Evolutionary conservation across 257 asterid genomes (phyloP), one percentile per base, ranked within the genome.

Genomic region (Primulina eburnea): DNA sequence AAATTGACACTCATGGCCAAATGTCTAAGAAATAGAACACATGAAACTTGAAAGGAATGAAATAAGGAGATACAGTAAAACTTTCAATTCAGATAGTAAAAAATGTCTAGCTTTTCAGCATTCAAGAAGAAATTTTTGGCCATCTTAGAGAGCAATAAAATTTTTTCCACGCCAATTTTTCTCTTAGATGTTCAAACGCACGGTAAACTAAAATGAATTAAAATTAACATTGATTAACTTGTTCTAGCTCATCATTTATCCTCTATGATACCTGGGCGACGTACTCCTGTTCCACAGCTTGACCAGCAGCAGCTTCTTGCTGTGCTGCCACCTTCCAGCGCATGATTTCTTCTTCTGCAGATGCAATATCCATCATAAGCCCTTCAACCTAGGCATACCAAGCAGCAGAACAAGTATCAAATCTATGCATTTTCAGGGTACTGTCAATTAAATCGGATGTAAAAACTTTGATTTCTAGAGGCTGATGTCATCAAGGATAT

Each of bases 221-320:
- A 71, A 56, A 8, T 65, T 62, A 57, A 64, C 55, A 66, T 20
- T 11, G n/a, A 32, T 16, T 70, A 64, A 66, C 69, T 21, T 6
- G 58, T 24, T 18, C 64, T 24, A 64, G 37, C 32, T 62, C 9
- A 32, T 52, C 40, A 55, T 37, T 34, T 38, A 17, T 64, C 12
- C 76, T 68, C 70, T 34, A 24, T 5, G 8, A 65, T 86, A 89
- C 99, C 96, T 90, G 95, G 8, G 87, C 74, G 50, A 78, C 71
- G 73, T 82, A 93, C 62, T 90, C 95, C 71, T 89, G 86, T 73
- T 93, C 99, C 75, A 93, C 86, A 73, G 92, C 94, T 82, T 87
- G 86, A 66, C 99, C 99, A 26, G 96, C 97, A 73, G 86, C 97
- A 76, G 99, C 99, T 85, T 90, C 99, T 81, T 93, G 92, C 74